Evolutionary conservation across 768 basidiomycete species (phyloP).

Genomic region (Termitomyces bulborhizus): DNA sequence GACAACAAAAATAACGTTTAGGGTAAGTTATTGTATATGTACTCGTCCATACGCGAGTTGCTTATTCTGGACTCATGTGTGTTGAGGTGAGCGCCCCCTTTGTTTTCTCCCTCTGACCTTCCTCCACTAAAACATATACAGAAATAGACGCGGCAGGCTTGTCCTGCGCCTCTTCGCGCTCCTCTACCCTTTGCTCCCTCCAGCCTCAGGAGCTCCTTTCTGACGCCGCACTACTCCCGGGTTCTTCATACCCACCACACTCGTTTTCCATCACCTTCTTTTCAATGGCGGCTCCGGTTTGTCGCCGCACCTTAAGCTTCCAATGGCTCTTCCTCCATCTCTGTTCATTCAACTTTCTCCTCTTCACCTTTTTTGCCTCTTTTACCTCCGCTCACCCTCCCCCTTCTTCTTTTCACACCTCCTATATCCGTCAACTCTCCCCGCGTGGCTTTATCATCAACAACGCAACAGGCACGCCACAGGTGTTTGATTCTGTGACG

Average conservation of each 20-base stretch:
- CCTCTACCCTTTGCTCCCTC: neutral
- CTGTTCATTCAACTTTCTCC: slow-evolving; percentile 1
- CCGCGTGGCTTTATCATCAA: slow-evolving; percentile 16
- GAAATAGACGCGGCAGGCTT: neutral
- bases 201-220: neutral
- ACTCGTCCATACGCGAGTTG: neutral
- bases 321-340: slow-evolving; percentile 8
- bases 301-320: slow-evolving; percentile 2
- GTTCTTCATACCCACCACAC: slow-evolving; percentile 6
- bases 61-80: neutral
- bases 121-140: neutral
- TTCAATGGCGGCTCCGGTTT: slow-evolving; percentile 10
- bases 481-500: slow-evolving; percentile 40
- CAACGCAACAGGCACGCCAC: slow-evolving; percentile 31
- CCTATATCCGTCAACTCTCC: slow-evolving; percentile 3
- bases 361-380: neutral
- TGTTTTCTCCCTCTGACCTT: neutral
- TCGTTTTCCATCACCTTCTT: slow-evolving; percentile 11
- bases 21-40: slow-evolving; percentile 1
- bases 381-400: slow-evolving; percentile 1
- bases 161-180: slow-evolving; percentile 1
- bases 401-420: neutral
- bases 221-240: neutral
- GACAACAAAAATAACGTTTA: neutral
- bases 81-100: neutral